These are phyloP conservation scores for Solanum pinnatisectum DNA, from an alignment of 257 asterid species.

Conservation along the genomic window DNA sequence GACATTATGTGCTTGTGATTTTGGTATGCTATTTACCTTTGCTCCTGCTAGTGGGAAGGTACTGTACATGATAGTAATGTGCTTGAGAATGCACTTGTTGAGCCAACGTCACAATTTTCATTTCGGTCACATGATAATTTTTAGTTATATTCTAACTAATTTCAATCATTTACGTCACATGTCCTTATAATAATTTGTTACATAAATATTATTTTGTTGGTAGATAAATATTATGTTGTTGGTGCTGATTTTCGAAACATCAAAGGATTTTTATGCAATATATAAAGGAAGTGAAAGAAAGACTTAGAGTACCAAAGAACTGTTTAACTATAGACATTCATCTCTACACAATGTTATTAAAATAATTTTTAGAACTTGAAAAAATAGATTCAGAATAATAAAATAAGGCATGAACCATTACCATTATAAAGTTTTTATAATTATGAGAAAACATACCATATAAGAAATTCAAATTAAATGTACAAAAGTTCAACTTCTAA, in stretches of 20 bases:
- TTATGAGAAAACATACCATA: too few relatives aligned
- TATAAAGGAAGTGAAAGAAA: neutral
- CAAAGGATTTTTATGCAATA: neutral
- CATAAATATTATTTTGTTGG: neutral
- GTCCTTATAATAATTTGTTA: neutral
- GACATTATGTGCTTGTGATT: neutral
- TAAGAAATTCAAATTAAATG: too few relatives aligned
- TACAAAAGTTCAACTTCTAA: too few relatives aligned
- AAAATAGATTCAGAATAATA: too few relatives aligned
- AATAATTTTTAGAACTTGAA: too few relatives aligned
- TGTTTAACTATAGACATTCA: neutral
- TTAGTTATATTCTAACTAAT: neutral
- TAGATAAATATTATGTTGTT: neutral
- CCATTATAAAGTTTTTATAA: too few relatives aligned
- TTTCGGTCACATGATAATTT: neutral
- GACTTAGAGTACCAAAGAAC: neutral
- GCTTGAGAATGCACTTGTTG: neutral
- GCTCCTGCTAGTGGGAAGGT: neutral
- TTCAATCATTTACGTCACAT: neutral
- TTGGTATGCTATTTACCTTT: neutral
- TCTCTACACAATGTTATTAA: neutral
- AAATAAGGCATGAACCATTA: neutral
- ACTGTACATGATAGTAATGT: too few relatives aligned
- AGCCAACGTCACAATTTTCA: neutral
- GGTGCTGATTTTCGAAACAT: neutral